These are phyloP conservation scores for Boeremia exigua DNA, from an alignment of 2,329 filamentous ascomycete species.

Conservation along the genomic window DNA sequence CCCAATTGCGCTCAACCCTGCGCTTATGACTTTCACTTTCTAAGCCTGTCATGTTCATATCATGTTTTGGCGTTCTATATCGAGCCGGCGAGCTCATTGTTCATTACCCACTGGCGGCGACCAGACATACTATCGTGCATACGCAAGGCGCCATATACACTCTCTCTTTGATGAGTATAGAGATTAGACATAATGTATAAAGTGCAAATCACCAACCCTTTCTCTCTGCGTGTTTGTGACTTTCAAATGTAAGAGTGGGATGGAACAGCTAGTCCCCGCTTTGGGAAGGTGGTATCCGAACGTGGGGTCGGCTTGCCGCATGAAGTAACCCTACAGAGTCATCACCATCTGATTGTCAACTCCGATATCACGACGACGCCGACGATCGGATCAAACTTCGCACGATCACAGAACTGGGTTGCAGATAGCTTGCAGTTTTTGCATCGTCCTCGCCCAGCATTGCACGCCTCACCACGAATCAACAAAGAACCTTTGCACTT, in stretches of 20 bases:
- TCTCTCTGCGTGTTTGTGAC: background rate
- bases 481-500: background rate
- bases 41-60: slow-evolving; percentile 45
- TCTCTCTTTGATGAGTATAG: slow-evolving; percentile 1
- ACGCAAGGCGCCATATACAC: background rate
- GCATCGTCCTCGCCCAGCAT: background rate
- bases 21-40: slow-evolving; percentile 78
- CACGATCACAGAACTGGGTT: background rate
- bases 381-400: background rate
- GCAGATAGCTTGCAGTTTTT: background rate
- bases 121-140: slow-evolving; percentile 13
- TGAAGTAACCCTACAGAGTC: slow-evolving; percentile 7
- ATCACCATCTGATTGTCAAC: background rate
- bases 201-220: background rate
- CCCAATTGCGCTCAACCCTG: slow-evolving; percentile 74
- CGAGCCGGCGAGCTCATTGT: slow-evolving; percentile 9
- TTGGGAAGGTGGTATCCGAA: slow-evolving; percentile 18
- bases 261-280: slow-evolving; percentile 3
- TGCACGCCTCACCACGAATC: background rate
- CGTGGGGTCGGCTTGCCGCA: slow-evolving; percentile 15
- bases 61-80: slow-evolving; percentile 1
- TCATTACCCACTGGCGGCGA: background rate
- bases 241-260: slow-evolving; percentile 1
- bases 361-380: background rate
- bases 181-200: slow-evolving; percentile 16